Evolutionary conservation across 108 stramenopile genomes (phyloP).

Genomic region (Stephanodiscus minutulus): DNA sequence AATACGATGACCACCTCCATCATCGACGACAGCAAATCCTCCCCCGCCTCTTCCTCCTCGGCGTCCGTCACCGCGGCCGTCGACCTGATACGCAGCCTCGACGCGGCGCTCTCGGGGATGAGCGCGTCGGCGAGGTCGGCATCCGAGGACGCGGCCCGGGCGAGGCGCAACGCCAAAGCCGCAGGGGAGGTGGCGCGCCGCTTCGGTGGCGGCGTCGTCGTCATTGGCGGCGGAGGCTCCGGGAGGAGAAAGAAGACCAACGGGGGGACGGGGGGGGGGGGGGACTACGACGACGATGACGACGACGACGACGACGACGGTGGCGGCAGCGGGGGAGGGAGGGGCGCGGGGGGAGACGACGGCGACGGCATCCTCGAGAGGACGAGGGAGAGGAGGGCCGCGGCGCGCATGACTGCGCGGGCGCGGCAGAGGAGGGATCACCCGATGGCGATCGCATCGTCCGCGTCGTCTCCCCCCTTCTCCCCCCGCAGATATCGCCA

Average conservation of each 20-base stretch:
- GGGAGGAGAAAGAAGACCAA: background rate
- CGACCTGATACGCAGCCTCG: slow-evolving; percentile 70
- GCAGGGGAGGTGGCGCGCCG: slow-evolving; percentile 76
- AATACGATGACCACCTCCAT: no score
- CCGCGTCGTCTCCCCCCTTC: no score
- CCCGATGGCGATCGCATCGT: no score
- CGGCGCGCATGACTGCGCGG: slow-evolving; percentile 35
- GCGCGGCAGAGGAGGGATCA: slow-evolving; percentile 42
- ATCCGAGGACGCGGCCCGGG: slow-evolving; percentile 67
- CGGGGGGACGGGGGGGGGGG: background rate
- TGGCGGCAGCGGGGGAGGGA: background rate
- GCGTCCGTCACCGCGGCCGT: slow-evolving; percentile 51
- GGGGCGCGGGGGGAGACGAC: no score
- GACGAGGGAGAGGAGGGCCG: slow-evolving; percentile 32
- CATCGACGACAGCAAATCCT: no score
- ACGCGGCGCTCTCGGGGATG: slow-evolving; percentile 64
- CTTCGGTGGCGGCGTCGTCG: slow-evolving; percentile 27
- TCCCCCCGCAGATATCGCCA: no score
- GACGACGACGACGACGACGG: background rate
- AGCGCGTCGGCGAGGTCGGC: slow-evolving; percentile 50
- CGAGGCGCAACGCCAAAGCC: slow-evolving; percentile 66
- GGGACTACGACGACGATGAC: background rate
- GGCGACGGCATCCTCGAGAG: slow-evolving; percentile 23
- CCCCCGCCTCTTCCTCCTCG: no score
- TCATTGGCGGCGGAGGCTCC: background rate